Percentiles rank a stretch among this genome's conserved stretches.
Evolutionary conservation across 2,329 filamentous ascomycete genomes (phyloP).

Genomic region (Cryphonectria naterciae): DNA sequence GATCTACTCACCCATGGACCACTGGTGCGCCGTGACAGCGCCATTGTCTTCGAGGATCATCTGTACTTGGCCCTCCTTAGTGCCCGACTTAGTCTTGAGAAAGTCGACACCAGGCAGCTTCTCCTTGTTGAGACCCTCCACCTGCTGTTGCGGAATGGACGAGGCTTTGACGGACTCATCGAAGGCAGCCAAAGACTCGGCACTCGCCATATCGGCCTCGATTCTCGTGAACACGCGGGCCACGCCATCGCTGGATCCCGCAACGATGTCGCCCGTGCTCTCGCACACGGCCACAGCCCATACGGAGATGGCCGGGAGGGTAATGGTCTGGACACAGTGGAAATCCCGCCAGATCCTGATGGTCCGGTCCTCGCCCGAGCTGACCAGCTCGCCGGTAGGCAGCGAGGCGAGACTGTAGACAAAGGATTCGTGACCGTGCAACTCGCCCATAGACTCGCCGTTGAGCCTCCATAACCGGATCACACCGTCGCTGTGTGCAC

Average conservation of each 20-base stretch:
- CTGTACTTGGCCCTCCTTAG: slow-evolving; percentile 94
- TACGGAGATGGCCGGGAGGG: slow-evolving; percentile 93
- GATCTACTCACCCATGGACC: slow-evolving; percentile 64
- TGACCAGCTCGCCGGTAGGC: slow-evolving; percentile 85
- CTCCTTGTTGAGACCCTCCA: slow-evolving; percentile 87
- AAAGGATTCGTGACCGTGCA: slow-evolving; percentile 91
- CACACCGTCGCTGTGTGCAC: slow-evolving; percentile 88
- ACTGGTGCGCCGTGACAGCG: slow-evolving; percentile 83
- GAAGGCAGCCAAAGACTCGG: slow-evolving; percentile 72
- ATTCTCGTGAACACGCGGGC: slow-evolving; percentile 83
- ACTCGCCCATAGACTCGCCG: slow-evolving; percentile 74
- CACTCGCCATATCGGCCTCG: slow-evolving; percentile 69
- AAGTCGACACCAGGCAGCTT: slow-evolving; percentile 89
- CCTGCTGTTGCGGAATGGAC: slow-evolving; percentile 83
- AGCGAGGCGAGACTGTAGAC: slow-evolving; percentile 83
- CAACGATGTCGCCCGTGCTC: slow-evolving; percentile 89
- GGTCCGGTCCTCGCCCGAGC: slow-evolving; percentile 92
- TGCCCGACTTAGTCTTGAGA: slow-evolving; percentile 77
- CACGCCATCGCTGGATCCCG: slow-evolving; percentile 85
- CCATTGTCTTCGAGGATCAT: slow-evolving; percentile 86
- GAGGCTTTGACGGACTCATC: slow-evolving; percentile 82
- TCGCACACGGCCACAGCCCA: slow-evolving; percentile 87
- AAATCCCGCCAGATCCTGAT: slow-evolving; percentile 83
- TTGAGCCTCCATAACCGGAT: slow-evolving; percentile 86
- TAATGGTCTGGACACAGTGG: slow-evolving; percentile 92